Evolutionary conservation across 1,284 basidiomycete genomes (phyloP), one percentile per base, ranked within the genome.

Genomic region (Cryptococcus wingfieldii): DNA sequence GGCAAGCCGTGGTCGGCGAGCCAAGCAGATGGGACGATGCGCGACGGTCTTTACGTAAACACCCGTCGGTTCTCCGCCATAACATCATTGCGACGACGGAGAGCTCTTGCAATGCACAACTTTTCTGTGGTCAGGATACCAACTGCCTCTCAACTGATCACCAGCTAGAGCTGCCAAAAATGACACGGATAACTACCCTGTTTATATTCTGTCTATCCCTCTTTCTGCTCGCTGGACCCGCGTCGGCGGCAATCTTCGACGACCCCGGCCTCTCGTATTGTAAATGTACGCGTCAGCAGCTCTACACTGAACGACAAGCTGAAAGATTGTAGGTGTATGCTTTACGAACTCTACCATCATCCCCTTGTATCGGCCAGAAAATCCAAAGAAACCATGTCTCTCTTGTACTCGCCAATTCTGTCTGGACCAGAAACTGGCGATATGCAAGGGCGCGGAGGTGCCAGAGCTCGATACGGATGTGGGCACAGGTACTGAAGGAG

Each of bases 381-480:
- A 89, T 66, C 88, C 89, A 2, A 83, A 83, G 28, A 90, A 94
- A 73, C 92, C 92, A 7, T 97, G 93, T 76, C 79, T 92, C 23
- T 87, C 88, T 6, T 97, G 93, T 74, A 96, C 91, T 10, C 90
- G 91, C 67, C 88, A 93, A 72, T 97, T 92, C 86, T 97, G 93
- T 77, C 79, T 94, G 51, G 91, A 95, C 69, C 93, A 91, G 76
- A 91, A 93, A 70, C 81, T 96, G 31, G 78, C 82, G 7, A 94
- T 92, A 51, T 96, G 93, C 63, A 66, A 66, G 60, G 72, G 76
- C 67, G 93, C 93, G 37, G 82, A 86, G 51, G 78, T 91, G 38
- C 92, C 90, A 28, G 88, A 91, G 66, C 86, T 88, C 38, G 85
- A 97, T 76, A 88, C 86, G 23, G 92, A 97, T 75, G 91, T 88